Base-by-base conservation (phyloP, 352 stramenopile genomes). In the Blastocystis sp. region DNA sequence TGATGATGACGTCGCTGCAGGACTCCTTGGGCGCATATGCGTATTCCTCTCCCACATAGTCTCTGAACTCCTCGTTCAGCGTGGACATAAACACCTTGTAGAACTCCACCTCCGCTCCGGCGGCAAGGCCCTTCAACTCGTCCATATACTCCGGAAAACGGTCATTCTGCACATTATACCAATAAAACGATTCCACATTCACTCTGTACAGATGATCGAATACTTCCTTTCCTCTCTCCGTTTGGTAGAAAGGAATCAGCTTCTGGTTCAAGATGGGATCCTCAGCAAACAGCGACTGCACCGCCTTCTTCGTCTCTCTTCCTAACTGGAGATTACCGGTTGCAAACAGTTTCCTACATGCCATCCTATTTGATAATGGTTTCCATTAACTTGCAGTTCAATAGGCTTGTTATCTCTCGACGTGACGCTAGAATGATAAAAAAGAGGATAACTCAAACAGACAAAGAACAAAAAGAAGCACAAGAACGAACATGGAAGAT, bases 111-210 rank as follows among this genome's bases (percentile, higher is more conserved):
- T 40, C 49, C 21, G 63, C 63, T 8, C 75, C 75, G 27, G 69
- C 75, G 1, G 75, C 57, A 4, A 59, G 44, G 46, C 75, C 75
- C 44, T 42, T 11, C 11, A 85, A 21, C 24, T 85, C 75, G 6
- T 85, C 75, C 63, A 85, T 85, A 44, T 85, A 85, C 36, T 85
- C 53, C 6, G 75, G 75, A 32, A 85, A 85, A 24, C 75, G 51
- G 7, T 49, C 24, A 24, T 56, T 64, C 75, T 85, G 75, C 6
- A 0, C 2, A n/a, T 54, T 51, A 76, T 24, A 16, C 34, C 18
- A 6, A 56, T 8, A 54, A 29, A n/a, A 7, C 4, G 24, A 18
- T 4, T 6, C 4, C n/a, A 85, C 75, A 53, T 85, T 72, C 63
- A 72, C 42, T 29, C 51, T 54, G 38, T 73, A 56, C 8, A 85